Percentiles rank a stretch among this genome's conserved stretches.
Conservation (phyloP, 2,329 filamentous ascomycete species). For the Fusarium cyanostomum region DNA sequence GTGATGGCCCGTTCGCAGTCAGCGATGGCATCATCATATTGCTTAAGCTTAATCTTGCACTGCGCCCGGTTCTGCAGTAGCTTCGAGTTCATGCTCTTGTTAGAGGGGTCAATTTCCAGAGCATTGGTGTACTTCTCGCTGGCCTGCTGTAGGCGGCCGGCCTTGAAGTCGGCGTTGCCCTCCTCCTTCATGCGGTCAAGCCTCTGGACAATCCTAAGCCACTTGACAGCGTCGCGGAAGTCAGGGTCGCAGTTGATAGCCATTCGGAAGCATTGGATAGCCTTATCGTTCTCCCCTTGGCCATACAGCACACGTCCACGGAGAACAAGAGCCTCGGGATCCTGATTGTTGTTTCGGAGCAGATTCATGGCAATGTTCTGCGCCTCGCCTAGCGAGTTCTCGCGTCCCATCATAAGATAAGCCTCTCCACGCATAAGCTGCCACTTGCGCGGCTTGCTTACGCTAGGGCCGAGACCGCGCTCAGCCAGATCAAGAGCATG, state of each 20-base stretch:
- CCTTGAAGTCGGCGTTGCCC: slow-evolving; percentile 91
- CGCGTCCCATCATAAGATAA: slow-evolving; percentile 89
- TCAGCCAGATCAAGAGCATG: slow-evolving; percentile 93
- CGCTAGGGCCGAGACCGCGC: slow-evolving; percentile 77
- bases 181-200: slow-evolving; percentile 94
- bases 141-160: slow-evolving; percentile 79
- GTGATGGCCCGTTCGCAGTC: slow-evolving; percentile 88
- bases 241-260: slow-evolving; percentile 92
- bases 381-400: slow-evolving; percentile 88
- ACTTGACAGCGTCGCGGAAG: slow-evolving; percentile 87
- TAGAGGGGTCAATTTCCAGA: slow-evolving; percentile 83
- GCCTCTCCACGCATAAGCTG: slow-evolving; percentile 91
- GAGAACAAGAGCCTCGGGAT: slow-evolving; percentile 92
- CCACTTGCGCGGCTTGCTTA: slow-evolving; percentile 89
- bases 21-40: slow-evolving; percentile 80
- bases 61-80: slow-evolving; percentile 92
- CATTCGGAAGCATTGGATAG: slow-evolving; percentile 89
- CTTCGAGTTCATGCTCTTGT: slow-evolving; percentile 94
- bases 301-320: slow-evolving; percentile 88
- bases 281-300: slow-evolving; percentile 95
- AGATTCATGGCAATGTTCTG: slow-evolving; percentile 92
- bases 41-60: slow-evolving; percentile 83
- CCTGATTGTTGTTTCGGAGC: slow-evolving; percentile 85
- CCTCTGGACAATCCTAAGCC: slow-evolving; percentile 88
- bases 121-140: slow-evolving; percentile 87